Conservation (phyloP, 192 early-diverging fungal genomes). For the Podila horticola region DNA sequence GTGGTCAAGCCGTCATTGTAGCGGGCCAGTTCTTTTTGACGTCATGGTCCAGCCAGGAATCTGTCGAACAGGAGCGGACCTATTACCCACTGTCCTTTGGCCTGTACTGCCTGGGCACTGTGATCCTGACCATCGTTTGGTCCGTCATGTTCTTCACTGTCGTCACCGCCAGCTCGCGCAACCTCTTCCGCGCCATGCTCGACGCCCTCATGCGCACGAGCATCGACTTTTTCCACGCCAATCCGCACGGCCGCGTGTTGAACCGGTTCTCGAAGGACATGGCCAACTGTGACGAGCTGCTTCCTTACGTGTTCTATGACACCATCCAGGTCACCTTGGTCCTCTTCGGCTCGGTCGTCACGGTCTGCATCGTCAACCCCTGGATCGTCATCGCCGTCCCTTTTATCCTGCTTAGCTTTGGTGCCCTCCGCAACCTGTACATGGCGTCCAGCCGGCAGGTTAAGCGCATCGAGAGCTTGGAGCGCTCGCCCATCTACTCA, state of each 20-base stretch:
- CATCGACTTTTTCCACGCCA: conserved; percentile 68
- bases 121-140: conserved; percentile 58
- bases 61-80: conserved; percentile 49
- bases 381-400: conserved; percentile 66
- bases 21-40: conserved; percentile 66
- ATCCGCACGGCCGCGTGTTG: conserved; percentile 72
- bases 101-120: conserved; percentile 53
- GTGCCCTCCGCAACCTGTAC: conserved; percentile 60
- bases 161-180: conserved; percentile 27
- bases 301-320: conserved; percentile 67
- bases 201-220: conserved; percentile 56
- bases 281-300: conserved; percentile 68
- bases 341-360: conserved; percentile 67
- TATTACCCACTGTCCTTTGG: conserved; percentile 56
- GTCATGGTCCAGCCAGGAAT: conserved; percentile 53
- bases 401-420: conserved; percentile 57
- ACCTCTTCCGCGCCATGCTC: conserved; percentile 62
- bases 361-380: conserved; percentile 71
- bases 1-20: conserved; percentile 40
- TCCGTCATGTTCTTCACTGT: conserved; percentile 54
- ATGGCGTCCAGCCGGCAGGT: conserved; percentile 69
- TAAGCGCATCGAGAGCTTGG: conserved; percentile 74
- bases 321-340: conserved; percentile 70
- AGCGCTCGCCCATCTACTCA: conserved; percentile 72
- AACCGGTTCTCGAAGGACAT: conserved; percentile 75